A percentile compares a stretch with the other conserved stretches of the same genome.
Evolutionary conservation across 2,329 filamentous ascomycete genomes (phyloP).

Genomic region (Penicillium sp.): DNA sequence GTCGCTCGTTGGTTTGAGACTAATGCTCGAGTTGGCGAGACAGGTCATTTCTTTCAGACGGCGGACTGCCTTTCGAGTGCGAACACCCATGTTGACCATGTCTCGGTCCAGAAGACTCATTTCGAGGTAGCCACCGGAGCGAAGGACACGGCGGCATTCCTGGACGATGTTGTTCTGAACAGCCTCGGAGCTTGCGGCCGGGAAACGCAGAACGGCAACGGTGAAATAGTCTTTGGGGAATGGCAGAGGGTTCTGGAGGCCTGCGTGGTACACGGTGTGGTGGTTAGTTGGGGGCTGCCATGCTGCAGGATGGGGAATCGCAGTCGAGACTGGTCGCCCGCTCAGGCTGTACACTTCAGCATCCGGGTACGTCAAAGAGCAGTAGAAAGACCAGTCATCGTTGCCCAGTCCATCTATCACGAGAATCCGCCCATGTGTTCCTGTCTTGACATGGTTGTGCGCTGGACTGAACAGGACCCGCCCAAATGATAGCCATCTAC

Average conservation of each 20-base stretch:
- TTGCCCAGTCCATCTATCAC: conserved; percentile 55
- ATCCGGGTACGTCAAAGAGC: conserved; percentile 51
- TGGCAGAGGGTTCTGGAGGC: conserved; percentile 45
- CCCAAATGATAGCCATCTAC: conserved; percentile 54
- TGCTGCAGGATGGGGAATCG: conserved; percentile 41
- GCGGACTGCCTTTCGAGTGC: conserved; percentile 48
- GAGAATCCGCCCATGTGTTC: conserved; percentile 47
- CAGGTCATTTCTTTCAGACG: conserved; percentile 50
- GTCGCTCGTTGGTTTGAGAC: conserved; percentile 51
- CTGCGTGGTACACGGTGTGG: conserved; percentile 46
- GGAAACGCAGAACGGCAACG: conserved; percentile 50
- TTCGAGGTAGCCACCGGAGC: conserved; percentile 53
- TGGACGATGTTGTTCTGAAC: conserved; percentile 49
- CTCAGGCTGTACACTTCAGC: conserved; percentile 50
- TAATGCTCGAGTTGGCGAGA: conserved; percentile 44
- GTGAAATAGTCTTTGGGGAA: conserved; percentile 52
- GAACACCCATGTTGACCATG: conserved; percentile 53
- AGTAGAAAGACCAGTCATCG: conserved; percentile 56
- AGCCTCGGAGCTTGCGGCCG: conserved; percentile 46
- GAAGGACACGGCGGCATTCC: conserved; percentile 52
- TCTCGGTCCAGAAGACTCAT: conserved; percentile 54
- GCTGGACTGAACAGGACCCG: conserved; percentile 54
- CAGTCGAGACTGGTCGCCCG: conserved; percentile 36
- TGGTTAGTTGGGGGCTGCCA: conserved; percentile 48
- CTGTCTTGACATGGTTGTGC: conserved; percentile 47